Evolutionary conservation across 306 rosid species (phyloP), one percentile per base, ranked within the genome.

Genomic region (Quercus mongolica): DNA sequence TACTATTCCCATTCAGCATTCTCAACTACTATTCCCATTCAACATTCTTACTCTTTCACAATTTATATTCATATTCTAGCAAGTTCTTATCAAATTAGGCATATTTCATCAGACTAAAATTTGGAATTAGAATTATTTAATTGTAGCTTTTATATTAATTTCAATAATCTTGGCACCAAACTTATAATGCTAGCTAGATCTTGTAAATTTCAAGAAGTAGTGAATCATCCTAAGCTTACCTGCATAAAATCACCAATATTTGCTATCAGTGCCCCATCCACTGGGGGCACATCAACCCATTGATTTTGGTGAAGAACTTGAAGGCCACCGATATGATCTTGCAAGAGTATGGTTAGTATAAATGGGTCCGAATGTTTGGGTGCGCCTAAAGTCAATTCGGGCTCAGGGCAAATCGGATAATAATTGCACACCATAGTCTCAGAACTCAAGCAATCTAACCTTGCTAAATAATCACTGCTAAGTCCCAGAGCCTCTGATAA

Each of bases 351-450:
- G 30, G 97, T 90, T 6, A 94, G 74, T 33, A 83, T 75, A 4
- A 92, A 89, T 18, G 97, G 97, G 71, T 92, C 96, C 67, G 97
- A 92, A 54, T 94, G 97, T 82, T 85, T 89, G 79, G 87, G 88
- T 56, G 97, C 25, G 9, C 98, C 97, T 15, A 84, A 56, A 33
- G 97, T 94, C 26, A 89, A 67, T 28, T 94, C 81, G 28, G 96
- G 96, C 70, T 94, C 88, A 1, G 96, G 98, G 80, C 98, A 94
- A 28, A 69, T 30, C 5, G 98, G 97, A 87, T 92, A 94, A 72
- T 89, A 94, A 57, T 94, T 92, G 79, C 98, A 86, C 44, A 83
- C 89, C 81, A 92, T 28, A 61, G 83, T 78, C 77, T 89, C 94
- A 38, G 85, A 79, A 75, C 83, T 71, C 92, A 89, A 88, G 88